A percentile compares a stretch with the other conserved stretches of the same genome.
These are phyloP conservation scores for Lonicera japonica DNA, from an alignment of 129 eudicot genomes.

Conservation along the genomic window DNA sequence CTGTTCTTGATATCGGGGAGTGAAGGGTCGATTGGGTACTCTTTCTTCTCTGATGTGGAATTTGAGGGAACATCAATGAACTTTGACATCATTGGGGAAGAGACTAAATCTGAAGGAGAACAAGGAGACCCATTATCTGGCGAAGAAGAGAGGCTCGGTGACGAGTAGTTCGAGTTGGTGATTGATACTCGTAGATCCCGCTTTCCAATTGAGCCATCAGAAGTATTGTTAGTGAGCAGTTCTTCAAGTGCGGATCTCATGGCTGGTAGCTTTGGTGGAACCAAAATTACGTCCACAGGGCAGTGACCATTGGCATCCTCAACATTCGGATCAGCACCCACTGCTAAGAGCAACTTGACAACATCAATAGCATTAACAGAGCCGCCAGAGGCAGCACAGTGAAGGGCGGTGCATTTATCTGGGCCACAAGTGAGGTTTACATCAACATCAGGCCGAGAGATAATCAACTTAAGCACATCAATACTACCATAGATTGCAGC, in stretches of 20 bases:
- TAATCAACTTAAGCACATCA: slow-evolving; percentile 15
- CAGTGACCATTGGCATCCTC: slow-evolving; percentile 16
- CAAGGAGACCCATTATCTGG: slow-evolving; percentile 17
- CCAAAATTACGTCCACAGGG: slow-evolving; percentile 16
- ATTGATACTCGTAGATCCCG: slow-evolving; percentile 9
- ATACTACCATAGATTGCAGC: slow-evolving; percentile 27
- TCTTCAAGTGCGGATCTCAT: slow-evolving; percentile 5
- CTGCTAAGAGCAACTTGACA: slow-evolving; percentile 13
- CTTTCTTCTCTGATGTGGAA: slow-evolving; percentile 11
- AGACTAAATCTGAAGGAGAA: slow-evolving; percentile 16
- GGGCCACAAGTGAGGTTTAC: slow-evolving; percentile 21
- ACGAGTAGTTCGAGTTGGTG: slow-evolving; percentile 2
- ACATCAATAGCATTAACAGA: slow-evolving; percentile 12
- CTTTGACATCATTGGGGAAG: slow-evolving; percentile 13
- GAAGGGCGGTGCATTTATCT: slow-evolving; percentile 24
- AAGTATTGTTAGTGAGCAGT: not conserved
- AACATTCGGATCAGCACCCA: slow-evolving; percentile 19
- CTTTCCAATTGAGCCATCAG: not conserved
- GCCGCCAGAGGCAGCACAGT: slow-evolving; percentile 32
- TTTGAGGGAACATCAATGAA: slow-evolving; percentile 5
- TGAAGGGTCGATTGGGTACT: slow-evolving; percentile 21
- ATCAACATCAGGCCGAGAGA: slow-evolving; percentile 12
- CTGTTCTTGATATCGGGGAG: slow-evolving; percentile 23
- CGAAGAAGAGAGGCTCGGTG: slow-evolving; percentile 9
- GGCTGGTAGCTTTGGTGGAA: slow-evolving; percentile 11